A percentile compares a stretch with the other conserved stretches of the same genome.
These are phyloP conservation scores for Astrothelium macrocarpum DNA, from an alignment of 495 filamentous ascomycete species.

Conservation along the genomic window DNA sequence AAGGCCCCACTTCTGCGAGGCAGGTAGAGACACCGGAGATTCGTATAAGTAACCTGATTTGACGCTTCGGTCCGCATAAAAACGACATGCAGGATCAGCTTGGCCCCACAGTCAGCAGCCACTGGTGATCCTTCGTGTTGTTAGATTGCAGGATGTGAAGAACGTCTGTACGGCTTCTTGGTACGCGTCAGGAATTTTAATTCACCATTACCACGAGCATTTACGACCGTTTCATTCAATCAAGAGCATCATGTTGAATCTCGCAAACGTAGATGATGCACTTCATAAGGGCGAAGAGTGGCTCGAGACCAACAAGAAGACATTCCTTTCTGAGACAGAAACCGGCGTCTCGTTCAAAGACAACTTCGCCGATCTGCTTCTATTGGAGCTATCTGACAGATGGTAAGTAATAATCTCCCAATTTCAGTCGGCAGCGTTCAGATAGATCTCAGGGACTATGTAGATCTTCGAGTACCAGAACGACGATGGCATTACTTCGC, in stretches of 20 bases:
- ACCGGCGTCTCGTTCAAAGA: slow-evolving; percentile 4
- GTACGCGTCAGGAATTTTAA: neutral
- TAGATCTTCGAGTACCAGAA: slow-evolving; percentile 5
- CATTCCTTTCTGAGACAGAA: slow-evolving; percentile 4
- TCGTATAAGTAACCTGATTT: slow-evolving; percentile 3
- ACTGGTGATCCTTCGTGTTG: slow-evolving; percentile 1
- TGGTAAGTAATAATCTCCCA: slow-evolving; percentile 1
- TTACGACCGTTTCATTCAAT: slow-evolving; percentile 2
- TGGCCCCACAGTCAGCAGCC: slow-evolving; percentile 4
- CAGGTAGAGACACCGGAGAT: neutral
- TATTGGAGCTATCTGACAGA: slow-evolving; percentile 2
- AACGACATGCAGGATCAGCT: slow-evolving; percentile 5
- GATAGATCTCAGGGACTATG: slow-evolving; percentile 5
- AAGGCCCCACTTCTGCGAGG: slow-evolving; percentile 3
- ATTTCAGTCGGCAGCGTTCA: slow-evolving; percentile 3
- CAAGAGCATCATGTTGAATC: slow-evolving; percentile 5
- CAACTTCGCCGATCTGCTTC: slow-evolving; percentile 4
- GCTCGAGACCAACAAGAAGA: slow-evolving; percentile 5
- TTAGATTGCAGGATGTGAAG: neutral
- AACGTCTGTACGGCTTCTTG: slow-evolving; percentile 4
- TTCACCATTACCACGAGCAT: slow-evolving; percentile 5
- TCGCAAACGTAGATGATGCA: slow-evolving; percentile 3
- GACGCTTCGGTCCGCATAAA: slow-evolving; percentile 4
- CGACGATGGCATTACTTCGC: slow-evolving; percentile 2
- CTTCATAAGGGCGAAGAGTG: slow-evolving; percentile 5